These are phyloP conservation scores for Scedosporium apiospermum DNA, from an alignment of 2,329 filamentous ascomycete genomes.

Conservation along the genomic window DNA sequence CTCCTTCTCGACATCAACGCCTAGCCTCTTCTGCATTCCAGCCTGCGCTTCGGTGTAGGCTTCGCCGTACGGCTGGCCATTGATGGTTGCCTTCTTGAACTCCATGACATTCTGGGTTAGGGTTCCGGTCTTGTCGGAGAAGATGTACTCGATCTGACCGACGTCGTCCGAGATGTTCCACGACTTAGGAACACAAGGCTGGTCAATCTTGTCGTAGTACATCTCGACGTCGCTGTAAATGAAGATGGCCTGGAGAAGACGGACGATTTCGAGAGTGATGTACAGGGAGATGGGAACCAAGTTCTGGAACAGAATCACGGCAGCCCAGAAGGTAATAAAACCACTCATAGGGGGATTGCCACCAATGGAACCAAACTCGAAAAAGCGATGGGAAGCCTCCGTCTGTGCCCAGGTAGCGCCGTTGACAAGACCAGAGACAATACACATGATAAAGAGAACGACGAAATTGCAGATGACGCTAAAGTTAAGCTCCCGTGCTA, in stretches of 20 bases:
- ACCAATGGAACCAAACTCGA: conserved; percentile 80
- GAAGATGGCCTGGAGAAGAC: conserved; percentile 87
- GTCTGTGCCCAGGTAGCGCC: conserved; percentile 70
- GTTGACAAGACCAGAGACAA: conserved; percentile 75
- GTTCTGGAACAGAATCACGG: conserved; percentile 92
- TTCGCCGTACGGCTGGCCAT: conserved; percentile 92
- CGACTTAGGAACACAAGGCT: conserved; percentile 91
- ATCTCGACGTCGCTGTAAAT: conserved; percentile 94
- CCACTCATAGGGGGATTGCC: conserved; percentile 68
- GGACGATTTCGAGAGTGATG: conserved; percentile 92
- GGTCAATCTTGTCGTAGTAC: conserved; percentile 93
- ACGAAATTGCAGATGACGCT: conserved; percentile 96
- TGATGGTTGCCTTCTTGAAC: conserved; percentile 97
- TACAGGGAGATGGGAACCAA: conserved; percentile 97
- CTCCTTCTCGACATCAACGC: conserved; percentile 78
- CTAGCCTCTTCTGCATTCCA: conserved; percentile 87
- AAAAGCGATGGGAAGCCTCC: conserved; percentile 67
- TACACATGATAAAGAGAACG: conserved; percentile 81
- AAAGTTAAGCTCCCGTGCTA: conserved; percentile 90
- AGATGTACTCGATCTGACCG: conserved; percentile 98
- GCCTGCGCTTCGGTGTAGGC: conserved; percentile 96
- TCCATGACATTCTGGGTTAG: conserved; percentile 99
- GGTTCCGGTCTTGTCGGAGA: conserved; percentile 96
- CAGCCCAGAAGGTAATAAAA: conserved; percentile 95
- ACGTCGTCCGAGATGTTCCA: conserved; percentile 99